Conservation (phyloP, 257 asterid genomes). For the Solanum pimpinellifolium region DNA sequence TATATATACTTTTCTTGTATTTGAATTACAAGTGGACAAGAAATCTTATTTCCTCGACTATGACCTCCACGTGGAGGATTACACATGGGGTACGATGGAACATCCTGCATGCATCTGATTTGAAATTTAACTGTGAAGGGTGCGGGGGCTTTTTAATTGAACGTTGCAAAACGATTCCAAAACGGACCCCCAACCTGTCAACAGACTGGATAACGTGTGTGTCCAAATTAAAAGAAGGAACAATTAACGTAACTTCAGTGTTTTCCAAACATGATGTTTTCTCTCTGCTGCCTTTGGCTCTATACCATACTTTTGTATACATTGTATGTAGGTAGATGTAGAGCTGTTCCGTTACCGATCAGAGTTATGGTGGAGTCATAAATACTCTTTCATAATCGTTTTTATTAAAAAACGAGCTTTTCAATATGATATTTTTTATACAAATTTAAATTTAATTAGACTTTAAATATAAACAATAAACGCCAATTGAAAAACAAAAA, state of each 20-base stretch:
- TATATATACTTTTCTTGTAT: not conserved
- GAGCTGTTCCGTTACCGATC: not conserved
- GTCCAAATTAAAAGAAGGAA: not conserved
- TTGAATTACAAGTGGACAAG: not conserved
- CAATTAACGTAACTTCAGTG: not conserved
- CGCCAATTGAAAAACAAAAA: no score
- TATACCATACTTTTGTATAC: not conserved
- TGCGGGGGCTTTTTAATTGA: not conserved
- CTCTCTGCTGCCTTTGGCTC: not conserved
- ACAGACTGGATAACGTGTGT: conserved; percentile 5
- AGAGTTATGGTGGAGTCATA: not conserved
- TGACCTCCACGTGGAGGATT: not conserved
- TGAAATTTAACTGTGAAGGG: not conserved
- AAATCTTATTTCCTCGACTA: not conserved
- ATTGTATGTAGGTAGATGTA: not conserved
- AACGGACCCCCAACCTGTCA: conserved; percentile 18
- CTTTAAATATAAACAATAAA: no score
- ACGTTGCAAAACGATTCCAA: not conserved
- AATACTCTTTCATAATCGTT: fast-evolving
- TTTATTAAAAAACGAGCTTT: fast-evolving
- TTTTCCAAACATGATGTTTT: not conserved
- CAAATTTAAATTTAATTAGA: no score
- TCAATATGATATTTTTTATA: fast-evolving
- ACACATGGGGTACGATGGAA: not conserved
- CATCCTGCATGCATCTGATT: not conserved